These are phyloP conservation scores for Oryza meyeriana DNA, from an alignment of 176 grass and related monocot genomes.

Conservation along the genomic window DNA sequence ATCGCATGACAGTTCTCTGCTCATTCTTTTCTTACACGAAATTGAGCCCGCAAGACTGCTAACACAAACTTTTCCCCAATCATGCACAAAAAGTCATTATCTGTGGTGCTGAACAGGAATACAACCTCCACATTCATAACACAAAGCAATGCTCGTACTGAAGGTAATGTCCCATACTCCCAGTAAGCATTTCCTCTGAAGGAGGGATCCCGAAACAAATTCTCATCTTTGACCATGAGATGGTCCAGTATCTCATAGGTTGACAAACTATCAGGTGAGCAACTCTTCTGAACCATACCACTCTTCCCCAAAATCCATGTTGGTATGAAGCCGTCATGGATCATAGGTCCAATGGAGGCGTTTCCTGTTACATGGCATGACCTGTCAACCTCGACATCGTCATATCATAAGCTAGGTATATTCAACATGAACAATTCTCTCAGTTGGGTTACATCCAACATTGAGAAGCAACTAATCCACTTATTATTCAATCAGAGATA, in stretches of 20 bases:
- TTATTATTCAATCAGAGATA: background rate
- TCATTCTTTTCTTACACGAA: background rate
- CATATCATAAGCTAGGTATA: background rate
- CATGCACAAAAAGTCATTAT: background rate
- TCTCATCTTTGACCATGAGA: too few relatives aligned
- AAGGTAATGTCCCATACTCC: too few relatives aligned
- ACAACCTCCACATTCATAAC: too few relatives aligned
- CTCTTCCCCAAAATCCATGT: too few relatives aligned
- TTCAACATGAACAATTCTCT: background rate
- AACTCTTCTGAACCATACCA: too few relatives aligned
- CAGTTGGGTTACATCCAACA: background rate
- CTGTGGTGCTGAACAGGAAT: background rate
- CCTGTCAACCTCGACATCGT: too few relatives aligned
- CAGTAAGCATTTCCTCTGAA: too few relatives aligned
- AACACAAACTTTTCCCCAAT: background rate
- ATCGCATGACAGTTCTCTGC: background rate
- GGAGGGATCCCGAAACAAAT: too few relatives aligned
- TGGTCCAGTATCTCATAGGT: too few relatives aligned
- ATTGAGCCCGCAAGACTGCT: background rate
- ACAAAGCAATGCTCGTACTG: too few relatives aligned
- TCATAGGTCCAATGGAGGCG: slow-evolving; percentile 44
- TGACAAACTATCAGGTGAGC: too few relatives aligned
- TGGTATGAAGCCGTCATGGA: too few relatives aligned
- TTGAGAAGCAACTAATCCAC: background rate
- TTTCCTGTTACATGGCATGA: slow-evolving; percentile 32